Evolutionary conservation across 306 rosid genomes (phyloP).

Genomic region (Citrullus colocynthis): DNA sequence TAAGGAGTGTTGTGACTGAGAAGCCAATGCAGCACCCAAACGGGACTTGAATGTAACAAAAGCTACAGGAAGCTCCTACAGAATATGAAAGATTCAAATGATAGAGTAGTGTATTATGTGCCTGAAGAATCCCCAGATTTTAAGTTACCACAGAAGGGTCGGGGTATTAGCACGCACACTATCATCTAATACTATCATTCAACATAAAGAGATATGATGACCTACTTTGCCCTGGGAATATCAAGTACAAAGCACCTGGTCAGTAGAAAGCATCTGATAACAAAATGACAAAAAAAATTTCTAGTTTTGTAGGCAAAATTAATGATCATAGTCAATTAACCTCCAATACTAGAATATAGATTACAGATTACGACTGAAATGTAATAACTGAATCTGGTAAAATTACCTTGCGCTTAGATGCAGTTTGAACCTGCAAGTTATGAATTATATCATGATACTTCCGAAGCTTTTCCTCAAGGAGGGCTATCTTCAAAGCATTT

Average conservation of each 20-base stretch:
- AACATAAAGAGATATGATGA: not conserved
- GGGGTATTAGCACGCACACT: not conserved
- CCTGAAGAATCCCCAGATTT: not conserved
- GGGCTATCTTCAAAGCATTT: constrained; percentile 28
- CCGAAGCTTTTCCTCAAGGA: constrained; percentile 58
- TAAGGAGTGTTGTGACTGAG: constrained; percentile 69
- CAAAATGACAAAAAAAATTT: not conserved
- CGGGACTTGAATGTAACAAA: constrained; percentile 81
- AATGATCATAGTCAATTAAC: not conserved
- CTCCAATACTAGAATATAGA: not conserved
- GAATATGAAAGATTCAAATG: not conserved
- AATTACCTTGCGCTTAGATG: constrained; percentile 50
- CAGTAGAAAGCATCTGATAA: constrained; percentile 2
- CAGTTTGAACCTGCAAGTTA: constrained; percentile 54
- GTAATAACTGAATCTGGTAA: not conserved
- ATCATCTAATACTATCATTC: constrained; percentile 2
- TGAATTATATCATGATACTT: constrained; percentile 49
- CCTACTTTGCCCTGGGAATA: not conserved
- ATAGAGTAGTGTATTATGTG: constrained; percentile 1
- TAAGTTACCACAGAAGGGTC: not conserved
- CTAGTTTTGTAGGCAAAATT: not conserved
- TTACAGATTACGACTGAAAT: not conserved
- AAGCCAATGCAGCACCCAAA: constrained; percentile 49
- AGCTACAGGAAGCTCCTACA: constrained; percentile 74
- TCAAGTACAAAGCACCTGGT: not conserved